Evolutionary conservation across 176 grass and related monocot species (phyloP).

Genomic region (Alopecurus myosuroides): DNA sequence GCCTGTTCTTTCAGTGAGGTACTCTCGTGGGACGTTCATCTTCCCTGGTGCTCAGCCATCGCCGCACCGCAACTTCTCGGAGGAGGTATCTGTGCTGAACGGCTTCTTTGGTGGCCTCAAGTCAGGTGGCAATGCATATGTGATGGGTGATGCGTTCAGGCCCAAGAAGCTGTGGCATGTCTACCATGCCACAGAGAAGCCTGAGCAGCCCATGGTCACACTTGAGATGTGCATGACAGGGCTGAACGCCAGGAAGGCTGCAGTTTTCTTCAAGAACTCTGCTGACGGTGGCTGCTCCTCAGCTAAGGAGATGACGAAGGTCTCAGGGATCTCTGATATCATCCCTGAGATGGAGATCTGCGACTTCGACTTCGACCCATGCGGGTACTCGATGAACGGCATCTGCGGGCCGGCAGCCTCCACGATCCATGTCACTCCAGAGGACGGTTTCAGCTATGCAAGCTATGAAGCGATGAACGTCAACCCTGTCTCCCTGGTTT

Average conservation of each 20-base stretch:
- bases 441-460: slow-evolving; percentile 93
- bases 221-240: slow-evolving; percentile 96
- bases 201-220: slow-evolving; percentile 74
- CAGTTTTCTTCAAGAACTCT: slow-evolving; percentile 81
- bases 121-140: slow-evolving; percentile 67
- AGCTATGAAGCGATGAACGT: slow-evolving; percentile 90
- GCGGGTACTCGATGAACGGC: slow-evolving; percentile 91
- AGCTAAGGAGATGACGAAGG: slow-evolving; percentile 67
- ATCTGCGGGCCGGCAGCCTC: slow-evolving; percentile 46
- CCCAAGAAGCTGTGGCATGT: slow-evolving; percentile 85
- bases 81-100: slow-evolving; percentile 67
- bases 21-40: slow-evolving; percentile 79
- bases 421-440: slow-evolving; percentile 84
- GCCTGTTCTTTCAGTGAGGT: slow-evolving; percentile 63
- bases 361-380: slow-evolving; percentile 80
- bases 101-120: slow-evolving; percentile 69
- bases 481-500: slow-evolving; percentile 43
- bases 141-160: slow-evolving; percentile 47
- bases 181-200: slow-evolving; percentile 70
- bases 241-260: slow-evolving; percentile 42
- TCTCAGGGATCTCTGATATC: slow-evolving; percentile 67
- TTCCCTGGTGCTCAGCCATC: slow-evolving; percentile 76
- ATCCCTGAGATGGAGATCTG: slow-evolving; percentile 95
- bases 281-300: slow-evolving; percentile 21
- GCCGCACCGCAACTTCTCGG: slow-evolving; percentile 63